Base-by-base conservation (phyloP, 371 early-diverging fungal species). In the Circinella minor region DNA sequence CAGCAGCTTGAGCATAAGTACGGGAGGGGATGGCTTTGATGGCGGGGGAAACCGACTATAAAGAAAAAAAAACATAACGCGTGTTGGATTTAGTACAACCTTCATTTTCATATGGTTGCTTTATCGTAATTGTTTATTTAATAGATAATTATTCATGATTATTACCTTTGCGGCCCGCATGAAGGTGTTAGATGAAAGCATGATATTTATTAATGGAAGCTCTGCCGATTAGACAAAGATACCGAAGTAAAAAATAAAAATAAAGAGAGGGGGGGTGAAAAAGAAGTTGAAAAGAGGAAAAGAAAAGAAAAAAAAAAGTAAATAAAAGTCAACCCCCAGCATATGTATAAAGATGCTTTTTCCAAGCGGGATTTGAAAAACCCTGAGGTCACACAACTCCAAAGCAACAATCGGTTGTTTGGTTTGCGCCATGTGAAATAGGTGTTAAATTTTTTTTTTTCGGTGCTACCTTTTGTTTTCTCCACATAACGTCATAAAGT, bases 1-100 rank as follows among this genome's bases (percentile, higher is more conserved):
- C 78, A 67, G 81, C 80, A 63, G 81, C 82, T 72, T 88, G 83
- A 36, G 89, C 86, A 73, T 85, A 88, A 60, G 69, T 69, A 63
- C 81, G 81, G n/a, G 72, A 65, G 64, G 71, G 57, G n/a, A 73
- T 72, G 36, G 68, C 18, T 15, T 27, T 70, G 54, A 74, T 63
- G 47, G 72, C 74, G 62, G 77, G 77, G 51, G 72, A 71, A 66
- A 74, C 68, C 37, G 72, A 71, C 77, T 77, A 59, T 39, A 49
- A 17, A n/a, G 15, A 47, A 47, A 47, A 15, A 47, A 47, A 15
- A 1, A 47, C 47, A 47, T 27, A 36, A 59, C 54, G 51, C 54
- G 65, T 36, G 3, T 17, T 48, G 36, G 27, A 7, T 5, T 34
- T 27, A 27, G 57, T 54, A 54, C 20, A 6, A 54, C 15, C 6